Evolutionary conservation across 2,329 filamentous ascomycete genomes (phyloP).

Genomic region (Cytospora leucostoma): DNA sequence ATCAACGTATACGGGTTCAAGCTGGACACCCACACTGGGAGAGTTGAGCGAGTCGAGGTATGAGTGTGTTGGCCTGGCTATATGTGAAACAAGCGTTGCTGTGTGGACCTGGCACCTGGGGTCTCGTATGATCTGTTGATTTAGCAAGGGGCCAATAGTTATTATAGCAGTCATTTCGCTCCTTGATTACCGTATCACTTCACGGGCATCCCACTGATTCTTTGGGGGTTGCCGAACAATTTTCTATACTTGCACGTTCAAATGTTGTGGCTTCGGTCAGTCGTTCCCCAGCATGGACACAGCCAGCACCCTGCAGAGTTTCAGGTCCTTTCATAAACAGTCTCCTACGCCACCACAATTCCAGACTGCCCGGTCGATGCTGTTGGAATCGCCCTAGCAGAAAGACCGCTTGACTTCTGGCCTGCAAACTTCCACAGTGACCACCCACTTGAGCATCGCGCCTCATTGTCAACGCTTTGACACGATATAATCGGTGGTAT

Average conservation of each 20-base stretch:
- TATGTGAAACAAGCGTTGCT: no score
- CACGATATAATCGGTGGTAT: neutral
- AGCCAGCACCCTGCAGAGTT: neutral
- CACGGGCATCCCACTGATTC: no score
- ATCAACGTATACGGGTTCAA: constrained; percentile 21
- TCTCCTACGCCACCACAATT: neutral
- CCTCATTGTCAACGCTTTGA: neutral
- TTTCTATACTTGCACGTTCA: neutral
- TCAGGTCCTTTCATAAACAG: neutral
- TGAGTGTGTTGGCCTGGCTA: neutral
- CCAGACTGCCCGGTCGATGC: neutral
- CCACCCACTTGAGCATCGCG: neutral
- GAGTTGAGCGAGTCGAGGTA: constrained; percentile 16
- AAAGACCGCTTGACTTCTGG: neutral
- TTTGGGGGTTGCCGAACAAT: neutral
- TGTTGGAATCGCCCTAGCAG: neutral
- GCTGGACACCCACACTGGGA: constrained; percentile 23
- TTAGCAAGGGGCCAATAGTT: no score
- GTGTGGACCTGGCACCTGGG: no score
- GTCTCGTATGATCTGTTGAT: no score
- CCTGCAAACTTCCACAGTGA: neutral
- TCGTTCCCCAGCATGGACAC: neutral
- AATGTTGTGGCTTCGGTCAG: neutral
- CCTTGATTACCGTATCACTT: no score
- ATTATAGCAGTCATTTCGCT: no score